phyloP scores from a whole-genome alignment of 352 stramenopile species.

The Globisporangium cylindrosporum region DNA sequence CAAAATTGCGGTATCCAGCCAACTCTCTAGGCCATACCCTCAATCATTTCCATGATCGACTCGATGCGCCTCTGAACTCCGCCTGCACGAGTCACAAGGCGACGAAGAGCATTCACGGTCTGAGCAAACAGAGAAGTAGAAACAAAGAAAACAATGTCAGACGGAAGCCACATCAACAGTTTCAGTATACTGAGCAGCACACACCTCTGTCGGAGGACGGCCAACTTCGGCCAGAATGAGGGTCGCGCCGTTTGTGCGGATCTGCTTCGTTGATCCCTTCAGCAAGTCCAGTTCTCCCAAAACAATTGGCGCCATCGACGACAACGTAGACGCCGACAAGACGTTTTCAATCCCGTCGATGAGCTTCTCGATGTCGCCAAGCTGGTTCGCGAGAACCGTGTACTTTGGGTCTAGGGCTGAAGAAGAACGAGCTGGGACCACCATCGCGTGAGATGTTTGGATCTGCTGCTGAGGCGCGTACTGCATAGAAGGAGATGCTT shows the following conservation, averaged over 20 bases:
- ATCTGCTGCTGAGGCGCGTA: neutral
- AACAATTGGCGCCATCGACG: slow-evolving; percentile 35
- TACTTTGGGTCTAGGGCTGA: slow-evolving; percentile 29
- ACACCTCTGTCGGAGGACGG: slow-evolving; percentile 38
- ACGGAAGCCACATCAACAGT: neutral
- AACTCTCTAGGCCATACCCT: slow-evolving; percentile 19
- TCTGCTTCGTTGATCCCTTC: slow-evolving; percentile 51
- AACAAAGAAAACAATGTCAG: neutral
- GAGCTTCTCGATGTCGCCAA: slow-evolving; percentile 59
- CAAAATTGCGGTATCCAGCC: neutral
- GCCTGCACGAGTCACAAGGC: slow-evolving; percentile 48
- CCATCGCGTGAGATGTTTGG: slow-evolving; percentile 18
- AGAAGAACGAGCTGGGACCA: slow-evolving; percentile 12
- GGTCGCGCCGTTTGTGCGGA: slow-evolving; percentile 61
- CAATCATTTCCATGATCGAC: slow-evolving; percentile 27
- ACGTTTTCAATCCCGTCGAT: slow-evolving; percentile 53
- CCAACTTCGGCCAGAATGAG: slow-evolving; percentile 56
- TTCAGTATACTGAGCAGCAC: neutral
- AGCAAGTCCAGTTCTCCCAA: slow-evolving; percentile 59
- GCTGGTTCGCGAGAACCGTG: slow-evolving; percentile 34
- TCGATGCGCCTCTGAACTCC: slow-evolving; percentile 54
- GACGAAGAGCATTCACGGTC: slow-evolving; percentile 41
- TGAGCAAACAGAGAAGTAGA: slow-evolving; percentile 11
- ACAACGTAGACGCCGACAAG: slow-evolving; percentile 35
- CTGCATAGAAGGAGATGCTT: neutral